phyloP scores from a whole-genome alignment of 2,329 filamentous ascomycete species.

The Clonostachys rhizophaga region DNA sequence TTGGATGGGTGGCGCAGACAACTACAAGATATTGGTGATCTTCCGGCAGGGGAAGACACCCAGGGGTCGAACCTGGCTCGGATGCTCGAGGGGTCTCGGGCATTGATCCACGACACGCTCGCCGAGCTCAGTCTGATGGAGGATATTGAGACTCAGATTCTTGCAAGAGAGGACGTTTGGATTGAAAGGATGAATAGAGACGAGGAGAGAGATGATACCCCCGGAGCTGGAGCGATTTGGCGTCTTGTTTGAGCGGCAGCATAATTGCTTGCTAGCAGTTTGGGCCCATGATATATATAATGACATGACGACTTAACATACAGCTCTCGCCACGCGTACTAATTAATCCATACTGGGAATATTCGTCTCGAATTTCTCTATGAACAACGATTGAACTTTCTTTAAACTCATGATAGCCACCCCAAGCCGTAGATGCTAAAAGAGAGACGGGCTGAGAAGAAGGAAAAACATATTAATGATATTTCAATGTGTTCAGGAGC shows the following conservation, averaged over 20 bases:
- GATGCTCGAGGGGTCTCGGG: constrained; percentile 41
- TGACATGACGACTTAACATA: neutral
- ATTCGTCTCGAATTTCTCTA: neutral
- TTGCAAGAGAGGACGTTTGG: constrained; percentile 53
- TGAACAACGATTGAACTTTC: neutral
- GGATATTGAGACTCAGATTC: constrained; percentile 53
- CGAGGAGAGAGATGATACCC: constrained; percentile 26
- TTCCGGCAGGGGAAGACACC: constrained; percentile 4
- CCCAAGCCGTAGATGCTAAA: neutral
- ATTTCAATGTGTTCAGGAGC: too few species aligned
- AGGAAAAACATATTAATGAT: too few species aligned
- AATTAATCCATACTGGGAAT: neutral
- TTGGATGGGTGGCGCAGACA: constrained; percentile 49
- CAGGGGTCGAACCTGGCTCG: constrained; percentile 33
- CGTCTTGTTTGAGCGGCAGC: constrained; percentile 20
- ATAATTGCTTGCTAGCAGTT: neutral
- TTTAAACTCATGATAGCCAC: too few species aligned
- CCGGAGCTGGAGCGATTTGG: constrained; percentile 43
- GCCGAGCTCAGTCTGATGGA: constrained; percentile 59
- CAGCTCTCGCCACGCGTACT: neutral
- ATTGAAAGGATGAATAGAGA: constrained; percentile 47
- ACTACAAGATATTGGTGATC: constrained; percentile 37
- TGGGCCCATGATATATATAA: neutral
- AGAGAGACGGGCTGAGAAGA: neutral
- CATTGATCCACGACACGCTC: constrained; percentile 53